Conservation (phyloP, 805 yeast species). For the Cyberlindnera xylosilytica region DNA sequence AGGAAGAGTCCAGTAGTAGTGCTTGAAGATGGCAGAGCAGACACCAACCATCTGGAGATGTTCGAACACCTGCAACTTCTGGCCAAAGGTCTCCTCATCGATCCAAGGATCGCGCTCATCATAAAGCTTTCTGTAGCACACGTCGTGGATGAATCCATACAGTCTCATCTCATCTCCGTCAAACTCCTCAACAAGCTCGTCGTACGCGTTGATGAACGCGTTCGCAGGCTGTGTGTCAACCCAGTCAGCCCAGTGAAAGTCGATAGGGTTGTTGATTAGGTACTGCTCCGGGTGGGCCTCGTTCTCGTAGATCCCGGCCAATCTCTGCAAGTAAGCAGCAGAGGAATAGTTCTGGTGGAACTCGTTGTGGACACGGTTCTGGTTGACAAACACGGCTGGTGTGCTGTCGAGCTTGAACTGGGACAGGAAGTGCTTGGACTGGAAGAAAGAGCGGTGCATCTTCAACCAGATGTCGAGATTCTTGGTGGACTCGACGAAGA, state of each 20-base stretch:
- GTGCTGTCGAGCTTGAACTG: constrained; percentile 17
- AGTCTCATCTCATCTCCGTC: constrained; percentile 7
- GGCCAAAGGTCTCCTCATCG: constrained; percentile 20
- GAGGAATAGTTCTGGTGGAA: constrained; percentile 22
- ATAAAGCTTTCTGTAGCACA: constrained; percentile 23
- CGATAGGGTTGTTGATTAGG: constrained; percentile 11
- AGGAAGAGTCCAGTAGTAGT: constrained; percentile 26
- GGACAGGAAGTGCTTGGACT: constrained; percentile 16
- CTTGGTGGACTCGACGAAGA: constrained; percentile 18
- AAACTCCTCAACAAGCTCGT: constrained; percentile 13
- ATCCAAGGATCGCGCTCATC: constrained; percentile 26
- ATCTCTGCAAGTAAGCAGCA: constrained; percentile 16
- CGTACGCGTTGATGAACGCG: constrained; percentile 29
- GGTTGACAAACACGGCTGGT: constrained; percentile 4
- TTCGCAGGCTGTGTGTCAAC: constrained; percentile 27
- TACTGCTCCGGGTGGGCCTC: constrained; percentile 19
- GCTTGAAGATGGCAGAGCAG: constrained; percentile 29
- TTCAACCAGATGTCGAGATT: constrained; percentile 19
- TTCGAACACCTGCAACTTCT: constrained; percentile 20
- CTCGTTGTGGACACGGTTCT: constrained; percentile 5
- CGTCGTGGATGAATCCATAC: constrained; percentile 9
- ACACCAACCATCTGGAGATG: constrained; percentile 27
- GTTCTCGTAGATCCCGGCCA: constrained; percentile 9
- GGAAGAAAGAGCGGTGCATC: constrained; percentile 22
- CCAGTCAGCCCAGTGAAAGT: constrained; percentile 35